Percentiles rank a stretch among this genome's conserved stretches.
Evolutionary conservation across 23 red algal genomes (phyloP).

Genomic region (Gracilaria caudata): DNA sequence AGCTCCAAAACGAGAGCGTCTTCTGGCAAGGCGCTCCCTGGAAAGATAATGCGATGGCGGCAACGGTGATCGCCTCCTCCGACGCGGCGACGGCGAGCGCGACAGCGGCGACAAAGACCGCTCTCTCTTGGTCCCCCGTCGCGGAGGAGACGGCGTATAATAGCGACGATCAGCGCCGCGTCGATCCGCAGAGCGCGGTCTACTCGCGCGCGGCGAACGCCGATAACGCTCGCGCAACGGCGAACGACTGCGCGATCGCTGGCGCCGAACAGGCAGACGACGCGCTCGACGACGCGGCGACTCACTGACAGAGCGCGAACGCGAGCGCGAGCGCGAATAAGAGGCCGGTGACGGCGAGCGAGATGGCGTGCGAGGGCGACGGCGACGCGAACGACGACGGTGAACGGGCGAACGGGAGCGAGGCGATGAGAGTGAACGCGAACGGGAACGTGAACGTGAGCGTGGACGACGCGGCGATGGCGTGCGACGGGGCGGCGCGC

Average conservation of each 20-base stretch:
- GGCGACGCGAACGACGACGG: background rate
- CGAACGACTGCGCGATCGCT: background rate
- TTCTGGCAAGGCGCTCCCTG: background rate
- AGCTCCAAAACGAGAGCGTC: conserved; percentile 26
- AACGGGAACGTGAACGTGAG: background rate
- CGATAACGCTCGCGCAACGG: background rate
- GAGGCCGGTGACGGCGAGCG: background rate
- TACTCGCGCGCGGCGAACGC: background rate
- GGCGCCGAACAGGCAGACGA: background rate
- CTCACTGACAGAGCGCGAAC: background rate
- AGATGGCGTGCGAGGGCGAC: background rate
- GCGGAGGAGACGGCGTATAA: background rate
- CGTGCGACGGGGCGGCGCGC: background rate
- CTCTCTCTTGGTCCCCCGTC: background rate
- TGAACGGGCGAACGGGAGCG: background rate
- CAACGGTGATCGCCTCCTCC: conserved; percentile 1
- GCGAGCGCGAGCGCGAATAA: background rate
- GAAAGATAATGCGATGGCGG: conserved; percentile 2
- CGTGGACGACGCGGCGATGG: background rate
- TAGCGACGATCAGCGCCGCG: background rate
- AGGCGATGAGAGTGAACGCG: background rate
- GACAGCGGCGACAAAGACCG: conserved; percentile 12
- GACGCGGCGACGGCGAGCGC: conserved; percentile 4
- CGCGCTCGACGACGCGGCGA: background rate
- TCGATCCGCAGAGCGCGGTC: no score